Conservation (phyloP, 2,329 filamentous ascomycete genomes). For the Blastomyces silverae region DNA sequence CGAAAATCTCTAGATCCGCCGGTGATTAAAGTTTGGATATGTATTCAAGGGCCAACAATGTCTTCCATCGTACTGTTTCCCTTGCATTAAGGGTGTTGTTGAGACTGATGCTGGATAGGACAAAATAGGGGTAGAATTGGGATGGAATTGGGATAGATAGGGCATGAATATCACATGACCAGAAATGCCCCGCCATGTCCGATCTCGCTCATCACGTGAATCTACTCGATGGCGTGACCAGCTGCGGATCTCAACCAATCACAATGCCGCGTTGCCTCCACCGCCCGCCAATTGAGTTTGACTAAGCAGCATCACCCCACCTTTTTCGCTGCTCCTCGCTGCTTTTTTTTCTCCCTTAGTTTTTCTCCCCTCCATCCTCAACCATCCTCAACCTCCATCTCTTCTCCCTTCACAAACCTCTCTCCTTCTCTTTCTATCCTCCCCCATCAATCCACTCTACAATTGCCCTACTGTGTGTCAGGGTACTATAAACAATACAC, state of each 20-base stretch:
- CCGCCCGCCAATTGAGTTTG: not conserved
- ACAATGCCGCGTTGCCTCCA: not conserved
- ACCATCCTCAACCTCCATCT: conserved; percentile 14
- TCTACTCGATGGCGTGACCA: not conserved
- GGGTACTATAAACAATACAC: not conserved
- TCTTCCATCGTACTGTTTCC: too few relatives aligned
- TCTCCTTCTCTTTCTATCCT: conserved; percentile 13
- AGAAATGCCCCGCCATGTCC: not conserved
- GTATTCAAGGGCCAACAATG: too few relatives aligned
- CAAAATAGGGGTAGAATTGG: too few relatives aligned
- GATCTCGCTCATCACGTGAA: not conserved
- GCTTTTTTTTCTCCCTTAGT: conserved; percentile 24
- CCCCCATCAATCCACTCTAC: not conserved
- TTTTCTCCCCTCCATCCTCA: conserved; percentile 20
- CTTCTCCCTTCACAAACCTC: conserved; percentile 17
- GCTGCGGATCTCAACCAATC: not conserved
- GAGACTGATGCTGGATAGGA: too few relatives aligned
- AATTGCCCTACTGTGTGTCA: conserved; percentile 7
- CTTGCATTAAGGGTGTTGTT: too few relatives aligned
- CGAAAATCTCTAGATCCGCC: too few relatives aligned
- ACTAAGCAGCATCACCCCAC: not conserved
- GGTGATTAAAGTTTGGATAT: too few relatives aligned
- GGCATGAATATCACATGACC: conserved; percentile 10
- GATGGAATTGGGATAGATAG: too few relatives aligned
- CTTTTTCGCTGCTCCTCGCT: conserved; percentile 6